Evolutionary conservation across 2,329 filamentous ascomycete genomes (phyloP), one percentile per base, ranked within the genome.

Genomic region (Plectosphaerella plurivora): DNA sequence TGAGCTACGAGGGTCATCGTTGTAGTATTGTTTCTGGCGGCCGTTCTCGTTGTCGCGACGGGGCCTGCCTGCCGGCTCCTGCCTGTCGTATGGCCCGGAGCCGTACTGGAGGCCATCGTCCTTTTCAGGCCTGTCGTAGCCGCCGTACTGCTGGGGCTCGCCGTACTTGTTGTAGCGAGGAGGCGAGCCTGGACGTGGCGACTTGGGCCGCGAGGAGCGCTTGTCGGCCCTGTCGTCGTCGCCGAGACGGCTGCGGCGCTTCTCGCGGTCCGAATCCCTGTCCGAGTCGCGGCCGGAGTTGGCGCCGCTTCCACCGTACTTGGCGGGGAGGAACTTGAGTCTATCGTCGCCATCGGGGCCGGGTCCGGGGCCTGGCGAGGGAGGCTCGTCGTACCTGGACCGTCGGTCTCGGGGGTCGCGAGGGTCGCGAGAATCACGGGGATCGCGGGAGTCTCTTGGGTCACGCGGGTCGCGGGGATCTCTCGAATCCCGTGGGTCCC

Each of bases 291-390:
- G 48, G 58, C 52, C 50, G 55, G 53, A 56, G 55, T 45, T 55
- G 50, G 41, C 62, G 44, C 39, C 69, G 67, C 52, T 67, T 63
- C 50, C 68, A 66, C 59, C 69, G 57, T 80, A 79, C 59, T 78
- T 79, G 55, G 73, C 69, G 1, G 76, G 76, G 37, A 79, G 63
- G 57, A 70, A 76, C 52, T 72, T 71, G 46, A 78, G 61, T 58
- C 65, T 70, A 49, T 73, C 66, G 10, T 72, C 67, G 28, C 28
- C 28, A 16, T 65, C 65, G 44, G 60, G 54, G 37, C 7, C 41
- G 16, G 5, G n/a, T 2, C 48, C 55, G 36, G 48, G n/a, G 11
- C 48, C 55, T 28, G 48, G 25, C 50, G 48, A 44, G 28, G 59
- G 52, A 14, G 50, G 49, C 6, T 61, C 53, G 22, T 59, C 51